These are phyloP conservation scores for Volvariella volvacea DNA, from an alignment of 1,284 basidiomycete genomes.

Conservation along the genomic window DNA sequence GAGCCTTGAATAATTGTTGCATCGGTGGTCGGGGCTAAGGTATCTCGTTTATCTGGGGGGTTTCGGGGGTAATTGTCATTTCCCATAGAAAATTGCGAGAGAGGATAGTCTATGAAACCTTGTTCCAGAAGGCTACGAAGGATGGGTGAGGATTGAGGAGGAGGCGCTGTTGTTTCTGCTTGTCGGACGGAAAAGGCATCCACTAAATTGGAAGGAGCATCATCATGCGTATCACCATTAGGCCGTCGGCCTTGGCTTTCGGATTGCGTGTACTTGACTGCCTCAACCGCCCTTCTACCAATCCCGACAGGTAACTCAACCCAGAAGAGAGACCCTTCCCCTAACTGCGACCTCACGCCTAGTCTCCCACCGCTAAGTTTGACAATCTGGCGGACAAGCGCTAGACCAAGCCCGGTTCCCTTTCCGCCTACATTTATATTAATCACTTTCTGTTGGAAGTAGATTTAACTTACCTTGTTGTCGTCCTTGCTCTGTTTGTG, in stretches of 20 bases:
- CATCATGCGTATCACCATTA: slow-evolving; percentile 17
- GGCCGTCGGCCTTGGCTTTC: slow-evolving; percentile 12
- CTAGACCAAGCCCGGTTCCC: slow-evolving; percentile 84
- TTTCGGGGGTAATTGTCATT: too few species aligned
- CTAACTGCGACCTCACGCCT: slow-evolving; percentile 61
- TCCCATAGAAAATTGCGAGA: too few species aligned
- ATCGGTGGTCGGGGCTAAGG: too few species aligned
- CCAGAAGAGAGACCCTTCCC: slow-evolving; percentile 70
- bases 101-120: slow-evolving; percentile 26
- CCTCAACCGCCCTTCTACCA: slow-evolving; percentile 14
- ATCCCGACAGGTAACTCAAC: slow-evolving; percentile 63
- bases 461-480: slow-evolving; percentile 49
- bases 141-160: slow-evolving; percentile 24
- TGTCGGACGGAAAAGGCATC: slow-evolving; percentile 14
- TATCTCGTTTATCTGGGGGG: slow-evolving; percentile 1
- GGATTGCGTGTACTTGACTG: slow-evolving; percentile 3
- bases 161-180: neutral
- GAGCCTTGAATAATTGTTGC: too few species aligned
- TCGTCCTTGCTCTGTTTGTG: slow-evolving; percentile 75
- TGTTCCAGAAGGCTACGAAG: slow-evolving; percentile 68
- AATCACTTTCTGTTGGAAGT: slow-evolving; percentile 1
- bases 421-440: slow-evolving; percentile 51
- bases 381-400: slow-evolving; percentile 86
- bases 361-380: slow-evolving; percentile 76
- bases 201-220: slow-evolving; percentile 21